phyloP scores from a whole-genome alignment of 225 moss, liverwort and hornwort species.

The Antitrichia curtipendula region DNA sequence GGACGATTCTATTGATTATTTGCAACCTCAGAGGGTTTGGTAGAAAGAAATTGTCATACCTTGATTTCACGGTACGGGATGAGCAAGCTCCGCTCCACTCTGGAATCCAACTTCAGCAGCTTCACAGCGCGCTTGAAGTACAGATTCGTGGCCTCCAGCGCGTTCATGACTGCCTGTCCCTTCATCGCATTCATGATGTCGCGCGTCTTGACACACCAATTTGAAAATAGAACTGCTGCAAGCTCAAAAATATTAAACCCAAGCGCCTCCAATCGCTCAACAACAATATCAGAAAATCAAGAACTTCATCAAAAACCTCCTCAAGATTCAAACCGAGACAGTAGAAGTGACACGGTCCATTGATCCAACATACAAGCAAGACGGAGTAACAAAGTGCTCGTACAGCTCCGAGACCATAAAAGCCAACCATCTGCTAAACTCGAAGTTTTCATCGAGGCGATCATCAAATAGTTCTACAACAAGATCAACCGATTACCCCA shows the following conservation, averaged over 20 bases:
- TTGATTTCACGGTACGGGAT: conserved; percentile 94
- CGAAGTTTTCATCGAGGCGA: neutral
- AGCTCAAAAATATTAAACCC: neutral
- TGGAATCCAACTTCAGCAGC: conserved; percentile 66
- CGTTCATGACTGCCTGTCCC: conserved; percentile 39
- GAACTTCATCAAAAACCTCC: neutral
- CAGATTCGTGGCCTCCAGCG: conserved; percentile 70
- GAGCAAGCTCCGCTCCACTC: conserved; percentile 74
- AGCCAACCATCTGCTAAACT: neutral
- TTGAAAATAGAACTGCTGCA: neutral
- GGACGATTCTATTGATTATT: neutral
- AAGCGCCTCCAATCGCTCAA: neutral
- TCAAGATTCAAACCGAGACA: neutral
- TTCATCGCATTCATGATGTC: neutral
- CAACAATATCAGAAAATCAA: neutral
- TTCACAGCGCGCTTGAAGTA: conserved; percentile 84
- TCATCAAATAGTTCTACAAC: neutral
- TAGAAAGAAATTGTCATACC: conserved; percentile 2
- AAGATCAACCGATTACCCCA: neutral
- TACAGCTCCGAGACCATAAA: neutral
- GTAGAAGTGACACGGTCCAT: neutral
- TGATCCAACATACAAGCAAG: neutral
- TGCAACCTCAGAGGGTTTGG: neutral
- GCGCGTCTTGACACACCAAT: neutral
- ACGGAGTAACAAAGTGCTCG: neutral